Conservation (phyloP, 352 stramenopile species). For the Globisporangium mamillatum region DNA sequence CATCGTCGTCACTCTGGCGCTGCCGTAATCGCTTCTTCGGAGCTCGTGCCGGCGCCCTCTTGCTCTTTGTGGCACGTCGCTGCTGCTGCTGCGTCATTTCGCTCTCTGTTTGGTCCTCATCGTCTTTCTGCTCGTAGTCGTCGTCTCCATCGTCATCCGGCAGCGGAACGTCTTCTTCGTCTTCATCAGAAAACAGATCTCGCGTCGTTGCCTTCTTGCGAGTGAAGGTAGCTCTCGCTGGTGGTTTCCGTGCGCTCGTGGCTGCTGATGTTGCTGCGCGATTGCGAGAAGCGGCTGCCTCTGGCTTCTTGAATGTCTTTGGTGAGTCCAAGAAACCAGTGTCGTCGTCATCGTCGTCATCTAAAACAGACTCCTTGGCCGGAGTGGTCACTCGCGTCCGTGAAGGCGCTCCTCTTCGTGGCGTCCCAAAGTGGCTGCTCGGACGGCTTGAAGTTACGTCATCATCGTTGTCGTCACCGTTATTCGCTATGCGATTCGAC, state of each 20-base stretch:
- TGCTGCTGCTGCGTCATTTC: conserved; percentile 21
- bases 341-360: conserved; percentile 17
- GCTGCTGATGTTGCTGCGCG: conserved; percentile 17
- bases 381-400: neutral
- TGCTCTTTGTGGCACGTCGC: conserved; percentile 11
- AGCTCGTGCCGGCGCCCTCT: conserved; percentile 12
- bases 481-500: neutral
- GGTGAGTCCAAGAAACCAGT: conserved; percentile 7
- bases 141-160: conserved; percentile 59
- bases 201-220: conserved; percentile 26
- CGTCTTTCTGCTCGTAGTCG: conserved; percentile 49
- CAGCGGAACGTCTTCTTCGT: conserved; percentile 23
- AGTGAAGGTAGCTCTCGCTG: conserved; percentile 9
- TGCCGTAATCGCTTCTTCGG: conserved; percentile 47
- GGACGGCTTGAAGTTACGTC: conserved; percentile 24
- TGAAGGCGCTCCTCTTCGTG: conserved; percentile 11
- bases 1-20: conserved; percentile 22
- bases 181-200: conserved; percentile 42
- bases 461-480: conserved; percentile 16
- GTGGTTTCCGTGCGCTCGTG: neutral
- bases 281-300: conserved; percentile 20
- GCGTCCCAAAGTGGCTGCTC: conserved; percentile 26
- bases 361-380: conserved; percentile 7
- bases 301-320: conserved; percentile 3
- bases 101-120: conserved; percentile 27